These are phyloP conservation scores for Conringia planisiliqua DNA, from an alignment of 345 rosid species.

Conservation along the genomic window DNA sequence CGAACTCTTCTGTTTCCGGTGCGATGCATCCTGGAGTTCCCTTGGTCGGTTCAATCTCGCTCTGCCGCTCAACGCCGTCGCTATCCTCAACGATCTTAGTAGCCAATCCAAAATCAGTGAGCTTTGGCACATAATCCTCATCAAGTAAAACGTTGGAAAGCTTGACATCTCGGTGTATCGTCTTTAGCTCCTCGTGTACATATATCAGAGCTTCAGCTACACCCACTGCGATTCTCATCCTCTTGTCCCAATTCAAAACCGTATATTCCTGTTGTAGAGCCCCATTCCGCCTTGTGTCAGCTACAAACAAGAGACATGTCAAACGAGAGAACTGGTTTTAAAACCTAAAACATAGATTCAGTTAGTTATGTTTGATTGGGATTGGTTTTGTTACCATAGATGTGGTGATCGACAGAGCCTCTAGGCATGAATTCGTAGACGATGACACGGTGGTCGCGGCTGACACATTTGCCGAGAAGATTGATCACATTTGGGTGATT, in stretches of 20 bases:
- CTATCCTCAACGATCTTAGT: constrained; percentile 28
- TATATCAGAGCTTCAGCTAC: constrained; percentile 65
- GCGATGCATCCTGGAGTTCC: constrained; percentile 71
- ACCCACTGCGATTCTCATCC: constrained; percentile 75
- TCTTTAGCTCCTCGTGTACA: constrained; percentile 50
- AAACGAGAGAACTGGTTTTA: not conserved
- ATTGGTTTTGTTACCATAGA: constrained; percentile 41
- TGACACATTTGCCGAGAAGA: constrained; percentile 62
- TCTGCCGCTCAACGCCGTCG: constrained; percentile 52
- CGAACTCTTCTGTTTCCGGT: constrained; percentile 31
- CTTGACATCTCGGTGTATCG: constrained; percentile 68
- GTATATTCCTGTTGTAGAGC: not conserved
- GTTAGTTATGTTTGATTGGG: not conserved
- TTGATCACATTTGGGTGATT: constrained; percentile 67
- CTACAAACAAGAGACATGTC: constrained; percentile 2
- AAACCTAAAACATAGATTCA: no score
- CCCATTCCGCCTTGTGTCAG: not conserved
- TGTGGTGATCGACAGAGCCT: constrained; percentile 60
- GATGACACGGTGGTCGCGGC: constrained; percentile 49
- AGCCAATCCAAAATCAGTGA: constrained; percentile 69
- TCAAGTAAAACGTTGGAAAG: constrained; percentile 65
- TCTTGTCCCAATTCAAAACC: constrained; percentile 54
- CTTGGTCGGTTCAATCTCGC: constrained; percentile 52
- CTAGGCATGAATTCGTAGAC: constrained; percentile 72
- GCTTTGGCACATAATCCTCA: constrained; percentile 37